These are phyloP conservation scores for Kokia cookei DNA, from an alignment of 441 rosid species.

Conservation along the genomic window DNA sequence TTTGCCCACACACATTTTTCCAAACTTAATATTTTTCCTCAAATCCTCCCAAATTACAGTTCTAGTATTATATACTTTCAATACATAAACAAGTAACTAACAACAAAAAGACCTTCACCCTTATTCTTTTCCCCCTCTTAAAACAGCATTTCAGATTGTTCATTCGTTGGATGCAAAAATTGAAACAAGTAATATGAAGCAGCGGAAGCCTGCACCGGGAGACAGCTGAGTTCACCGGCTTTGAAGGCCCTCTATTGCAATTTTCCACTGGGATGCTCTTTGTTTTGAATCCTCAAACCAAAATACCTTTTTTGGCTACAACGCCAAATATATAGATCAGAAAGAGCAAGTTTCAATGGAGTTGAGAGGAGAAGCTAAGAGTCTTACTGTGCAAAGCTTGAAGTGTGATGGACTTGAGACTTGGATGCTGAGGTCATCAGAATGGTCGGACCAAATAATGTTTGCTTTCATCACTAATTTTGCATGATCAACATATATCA, in stretches of 20 bases:
- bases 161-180: neutral
- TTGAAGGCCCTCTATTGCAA: constrained; percentile 87
- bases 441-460: constrained; percentile 68
- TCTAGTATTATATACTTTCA: too few species aligned
- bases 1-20: too few species aligned
- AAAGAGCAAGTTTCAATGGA: neutral
- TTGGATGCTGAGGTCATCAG: neutral
- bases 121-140: neutral
- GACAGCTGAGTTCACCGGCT: constrained; percentile 39
- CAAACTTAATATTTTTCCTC: too few species aligned
- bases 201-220: constrained; percentile 7
- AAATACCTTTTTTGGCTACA: constrained; percentile 86
- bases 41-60: too few species aligned
- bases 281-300: constrained; percentile 89
- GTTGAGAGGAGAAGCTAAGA: too few species aligned
- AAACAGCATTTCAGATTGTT: constrained; percentile 3
- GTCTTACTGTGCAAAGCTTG: constrained; percentile 81
- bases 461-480: constrained; percentile 80
- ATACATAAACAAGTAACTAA: neutral
- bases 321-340: neutral
- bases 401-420: constrained; percentile 21
- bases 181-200: neutral
- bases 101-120: neutral
- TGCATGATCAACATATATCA: constrained; percentile 86
- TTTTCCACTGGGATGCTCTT: constrained; percentile 97